phyloP scores from a whole-genome alignment of 163 green algal genomes.

The Smithsoniella earleae region DNA sequence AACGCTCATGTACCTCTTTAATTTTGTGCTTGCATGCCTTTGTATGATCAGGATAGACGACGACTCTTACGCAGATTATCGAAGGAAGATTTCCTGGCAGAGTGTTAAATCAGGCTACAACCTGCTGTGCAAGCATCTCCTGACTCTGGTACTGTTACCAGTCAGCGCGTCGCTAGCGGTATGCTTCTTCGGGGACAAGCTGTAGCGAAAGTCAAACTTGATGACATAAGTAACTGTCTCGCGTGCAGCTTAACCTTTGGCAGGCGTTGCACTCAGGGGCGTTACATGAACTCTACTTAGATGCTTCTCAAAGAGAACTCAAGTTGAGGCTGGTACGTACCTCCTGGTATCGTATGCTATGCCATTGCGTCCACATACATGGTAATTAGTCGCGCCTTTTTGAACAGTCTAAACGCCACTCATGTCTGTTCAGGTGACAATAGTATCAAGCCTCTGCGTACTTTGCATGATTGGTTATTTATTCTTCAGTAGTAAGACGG shows the following conservation, averaged over 20 bases:
- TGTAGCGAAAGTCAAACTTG: no score
- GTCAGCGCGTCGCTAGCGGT: constrained; percentile 47
- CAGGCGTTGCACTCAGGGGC: constrained; percentile 36
- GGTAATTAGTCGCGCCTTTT: background rate
- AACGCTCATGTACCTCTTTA: no score
- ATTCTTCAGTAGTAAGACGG: constrained; percentile 51
- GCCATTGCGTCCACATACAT: background rate
- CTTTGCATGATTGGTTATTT: constrained; percentile 52
- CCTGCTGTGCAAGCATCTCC: constrained; percentile 48
- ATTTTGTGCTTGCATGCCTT: no score
- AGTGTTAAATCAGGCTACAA: constrained; percentile 74
- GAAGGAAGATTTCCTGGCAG: constrained; percentile 59
- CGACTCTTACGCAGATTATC: constrained; percentile 75
- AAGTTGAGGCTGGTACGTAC: constrained; percentile 52
- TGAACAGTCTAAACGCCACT: background rate
- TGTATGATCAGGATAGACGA: no score
- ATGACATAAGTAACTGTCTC: no score
- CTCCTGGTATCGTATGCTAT: background rate
- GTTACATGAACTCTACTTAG: constrained; percentile 43
- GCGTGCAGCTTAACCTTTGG: constrained; percentile 1
- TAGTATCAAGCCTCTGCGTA: constrained; percentile 42
- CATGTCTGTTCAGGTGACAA: constrained; percentile 46
- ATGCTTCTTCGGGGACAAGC: constrained; percentile 33
- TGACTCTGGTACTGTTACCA: constrained; percentile 53
- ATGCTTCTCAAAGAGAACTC: constrained; percentile 50